Conservation (phyloP, 1,284 basidiomycete genomes). For the Cryptococcus amylolentus region DNA sequence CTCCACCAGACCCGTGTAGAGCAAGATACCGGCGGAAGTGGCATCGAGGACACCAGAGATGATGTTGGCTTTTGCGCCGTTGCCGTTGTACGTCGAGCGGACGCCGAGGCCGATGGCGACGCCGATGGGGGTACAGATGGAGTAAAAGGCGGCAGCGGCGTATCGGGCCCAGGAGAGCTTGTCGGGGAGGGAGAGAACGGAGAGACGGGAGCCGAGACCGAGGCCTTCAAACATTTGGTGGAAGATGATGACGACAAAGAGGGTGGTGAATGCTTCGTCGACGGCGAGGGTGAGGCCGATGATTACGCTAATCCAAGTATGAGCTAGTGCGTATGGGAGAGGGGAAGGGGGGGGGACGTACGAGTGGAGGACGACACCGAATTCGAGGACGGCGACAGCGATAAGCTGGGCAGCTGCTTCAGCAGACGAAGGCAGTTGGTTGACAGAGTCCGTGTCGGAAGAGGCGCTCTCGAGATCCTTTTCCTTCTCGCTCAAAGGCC, state of each 20-base stretch:
- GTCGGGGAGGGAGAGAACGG: slow-evolving; percentile 64
- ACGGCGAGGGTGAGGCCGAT: slow-evolving; percentile 93
- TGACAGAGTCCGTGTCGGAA: slow-evolving; percentile 18
- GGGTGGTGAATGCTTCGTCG: slow-evolving; percentile 69
- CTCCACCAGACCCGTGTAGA: slow-evolving; percentile 88
- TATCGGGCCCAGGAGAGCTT: slow-evolving; percentile 63
- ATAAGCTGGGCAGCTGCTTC: slow-evolving; percentile 67
- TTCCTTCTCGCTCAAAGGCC: slow-evolving; percentile 11
- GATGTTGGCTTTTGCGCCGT: slow-evolving; percentile 66
- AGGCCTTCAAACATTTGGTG: slow-evolving; percentile 61
- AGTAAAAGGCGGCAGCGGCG: slow-evolving; percentile 65
- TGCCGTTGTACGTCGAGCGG: slow-evolving; percentile 76
- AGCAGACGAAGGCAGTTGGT: slow-evolving; percentile 20
- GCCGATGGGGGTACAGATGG: slow-evolving; percentile 63
- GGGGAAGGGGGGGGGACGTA: slow-evolving; percentile 49
- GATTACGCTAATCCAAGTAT: slow-evolving; percentile 55
- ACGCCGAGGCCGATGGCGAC: slow-evolving; percentile 79
- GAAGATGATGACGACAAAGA: slow-evolving; percentile 89
- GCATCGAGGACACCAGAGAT: slow-evolving; percentile 82
- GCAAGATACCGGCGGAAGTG: slow-evolving; percentile 78
- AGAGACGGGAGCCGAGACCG: slow-evolving; percentile 75
- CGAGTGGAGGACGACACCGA: slow-evolving; percentile 82
- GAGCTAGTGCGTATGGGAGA: no score
- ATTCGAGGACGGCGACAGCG: slow-evolving; percentile 56
- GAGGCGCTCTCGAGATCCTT: slow-evolving; percentile 12